Base-by-base conservation (phyloP, 2,329 filamentous ascomycete genomes). In the Berkeleyomyces basicola region DNA sequence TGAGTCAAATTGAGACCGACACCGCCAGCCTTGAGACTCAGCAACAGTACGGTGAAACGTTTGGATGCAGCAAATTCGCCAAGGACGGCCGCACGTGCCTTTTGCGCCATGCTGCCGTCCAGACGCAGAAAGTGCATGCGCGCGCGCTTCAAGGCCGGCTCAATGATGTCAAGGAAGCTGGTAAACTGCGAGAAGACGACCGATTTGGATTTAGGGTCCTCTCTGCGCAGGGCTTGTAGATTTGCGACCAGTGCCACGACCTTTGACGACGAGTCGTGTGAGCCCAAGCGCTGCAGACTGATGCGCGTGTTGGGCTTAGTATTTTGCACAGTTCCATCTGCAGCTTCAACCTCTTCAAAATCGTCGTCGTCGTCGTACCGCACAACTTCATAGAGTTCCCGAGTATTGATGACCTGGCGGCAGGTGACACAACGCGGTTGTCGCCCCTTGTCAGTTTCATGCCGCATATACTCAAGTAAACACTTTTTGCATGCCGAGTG, bases 101-200 rank as follows among this genome's bases (percentile, higher is more conserved):
- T 92, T 68, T 99, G 93, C 0, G 85, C 77, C 84, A 97, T 92
- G 16, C 86, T 84, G 3, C 93, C 93, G 71, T 99, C 93, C 47
- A 99, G 85, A 4, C 93, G 88, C n/a, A 97, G 78, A 70, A 86
- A 88, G 0, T 80, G 78, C 69, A 99, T 88, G 46, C 86, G 85
- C 11, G 84, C 83, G 49, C 83, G 81, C 0, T 76, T 71, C 3
- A 99, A 80, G 0, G 90, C 88, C 0, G 90, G 88, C 67, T 90
- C 86, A 66, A 99, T 95, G 10, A 99, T 82, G 66, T 90, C 85
- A 67, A 99, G 82, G 72, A 97, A 99, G 0, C 91, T 95, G 0
- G 93, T 99, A 72, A 99, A 99, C 73, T 99, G 93, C 63, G 88
- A 93, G 74, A 99, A 99, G 40, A 99, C 85, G 31, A 97, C 91